A percentile compares a stretch with the other conserved stretches of the same genome.
These are phyloP conservation scores for Candida easanensis DNA, from an alignment of 805 yeast genomes.

Conservation along the genomic window DNA sequence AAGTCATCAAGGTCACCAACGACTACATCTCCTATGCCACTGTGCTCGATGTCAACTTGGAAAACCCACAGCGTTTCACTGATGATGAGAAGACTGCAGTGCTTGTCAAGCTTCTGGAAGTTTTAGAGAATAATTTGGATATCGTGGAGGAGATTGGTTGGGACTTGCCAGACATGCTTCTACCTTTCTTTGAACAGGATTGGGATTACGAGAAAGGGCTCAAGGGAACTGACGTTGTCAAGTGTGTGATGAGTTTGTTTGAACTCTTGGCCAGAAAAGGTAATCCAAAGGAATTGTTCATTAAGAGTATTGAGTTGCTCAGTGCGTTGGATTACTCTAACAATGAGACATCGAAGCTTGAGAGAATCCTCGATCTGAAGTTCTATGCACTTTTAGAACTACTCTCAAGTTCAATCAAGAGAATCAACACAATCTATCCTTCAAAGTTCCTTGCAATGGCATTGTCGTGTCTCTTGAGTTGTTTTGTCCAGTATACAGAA, in stretches of 20 bases:
- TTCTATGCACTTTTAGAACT: slow-evolving; percentile 68
- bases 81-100: slow-evolving; percentile 48
- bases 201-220: slow-evolving; percentile 40
- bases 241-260: slow-evolving; percentile 45
- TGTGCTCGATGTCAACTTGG: slow-evolving; percentile 57
- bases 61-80: slow-evolving; percentile 44
- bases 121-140: slow-evolving; percentile 44
- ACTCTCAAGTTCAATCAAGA: slow-evolving; percentile 51
- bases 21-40: slow-evolving; percentile 77
- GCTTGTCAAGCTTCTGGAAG: slow-evolving; percentile 42
- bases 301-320: slow-evolving; percentile 68
- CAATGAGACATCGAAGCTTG: slow-evolving; percentile 9
- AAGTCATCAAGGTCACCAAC: slow-evolving; percentile 34
- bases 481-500: slow-evolving; percentile 41
- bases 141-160: slow-evolving; percentile 75
- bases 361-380: slow-evolving; percentile 38
- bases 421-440: slow-evolving; percentile 70
- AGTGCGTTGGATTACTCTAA: slow-evolving; percentile 30
- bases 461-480: slow-evolving; percentile 54
- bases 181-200: slow-evolving; percentile 47
- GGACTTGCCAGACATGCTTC: slow-evolving; percentile 78
- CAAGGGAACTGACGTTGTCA: slow-evolving; percentile 17
- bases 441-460: slow-evolving; percentile 76
- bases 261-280: slow-evolving; percentile 66
- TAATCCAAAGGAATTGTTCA: slow-evolving; percentile 75